These are phyloP conservation scores for Russula brevipes DNA, from an alignment of 768 basidiomycete species.

Conservation along the genomic window DNA sequence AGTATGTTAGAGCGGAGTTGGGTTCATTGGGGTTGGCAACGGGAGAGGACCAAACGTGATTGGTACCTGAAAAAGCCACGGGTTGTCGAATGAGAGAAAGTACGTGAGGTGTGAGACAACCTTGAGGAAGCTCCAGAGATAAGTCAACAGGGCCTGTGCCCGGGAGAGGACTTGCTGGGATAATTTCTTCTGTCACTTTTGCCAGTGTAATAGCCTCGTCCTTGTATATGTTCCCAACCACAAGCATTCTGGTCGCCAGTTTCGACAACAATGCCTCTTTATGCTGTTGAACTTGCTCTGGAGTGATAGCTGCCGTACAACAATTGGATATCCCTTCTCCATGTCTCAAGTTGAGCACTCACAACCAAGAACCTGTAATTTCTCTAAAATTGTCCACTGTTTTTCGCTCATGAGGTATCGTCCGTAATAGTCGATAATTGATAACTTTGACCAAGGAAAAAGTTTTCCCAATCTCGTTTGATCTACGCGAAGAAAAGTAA, in stretches of 20 bases:
- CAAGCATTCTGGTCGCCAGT: conserved; percentile 65
- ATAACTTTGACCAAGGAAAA: conserved; percentile 80
- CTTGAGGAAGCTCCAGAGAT: conserved; percentile 62
- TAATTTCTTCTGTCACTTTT: conserved; percentile 61
- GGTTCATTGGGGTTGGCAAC: conserved; percentile 81
- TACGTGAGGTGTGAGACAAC: conserved; percentile 35
- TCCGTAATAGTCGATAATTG: conserved; percentile 67
- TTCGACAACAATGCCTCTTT: conserved; percentile 53
- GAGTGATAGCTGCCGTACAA: conserved; percentile 55
- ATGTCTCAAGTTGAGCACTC: conserved; percentile 30
- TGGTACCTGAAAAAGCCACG: conserved; percentile 47
- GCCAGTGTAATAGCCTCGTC: conserved; percentile 76
- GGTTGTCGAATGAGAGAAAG: neutral
- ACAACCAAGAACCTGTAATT: conserved; percentile 70
- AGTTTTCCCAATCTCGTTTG: conserved; percentile 78
- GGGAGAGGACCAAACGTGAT: conserved; percentile 57
- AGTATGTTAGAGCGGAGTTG: conserved; percentile 86
- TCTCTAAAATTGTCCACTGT: conserved; percentile 75
- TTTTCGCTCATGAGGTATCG: conserved; percentile 65
- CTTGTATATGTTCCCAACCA: conserved; percentile 79
- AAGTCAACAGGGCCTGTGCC: conserved; percentile 46
- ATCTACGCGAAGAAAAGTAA: conserved; percentile 40
- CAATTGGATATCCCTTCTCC: neutral
- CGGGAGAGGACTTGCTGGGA: conserved; percentile 52
- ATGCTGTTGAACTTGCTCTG: conserved; percentile 64